Evolutionary conservation across 495 filamentous ascomycete species (phyloP).

Genomic region (Podospora conica): DNA sequence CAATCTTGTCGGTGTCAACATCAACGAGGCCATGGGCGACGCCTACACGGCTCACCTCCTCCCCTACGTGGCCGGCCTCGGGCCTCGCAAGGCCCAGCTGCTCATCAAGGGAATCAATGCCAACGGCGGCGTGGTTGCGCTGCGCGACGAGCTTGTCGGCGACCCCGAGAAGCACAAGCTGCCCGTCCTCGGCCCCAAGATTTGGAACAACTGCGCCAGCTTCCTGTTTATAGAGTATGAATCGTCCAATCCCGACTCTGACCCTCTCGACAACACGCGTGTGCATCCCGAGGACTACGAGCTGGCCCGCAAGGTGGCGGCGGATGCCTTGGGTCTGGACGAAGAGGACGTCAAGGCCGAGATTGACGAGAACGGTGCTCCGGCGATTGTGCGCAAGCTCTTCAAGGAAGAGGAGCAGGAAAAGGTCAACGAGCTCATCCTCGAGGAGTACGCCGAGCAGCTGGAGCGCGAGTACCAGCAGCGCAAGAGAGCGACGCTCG

Average conservation of each 20-base stretch:
- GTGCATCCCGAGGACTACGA: conserved; percentile 99
- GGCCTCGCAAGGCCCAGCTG: conserved; percentile 82
- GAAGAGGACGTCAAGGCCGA: conserved; percentile 97
- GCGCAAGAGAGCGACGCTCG: conserved; percentile 90
- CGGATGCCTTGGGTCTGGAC: conserved; percentile 90
- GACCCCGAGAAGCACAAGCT: conserved; percentile 68
- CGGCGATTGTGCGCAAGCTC: conserved; percentile 85
- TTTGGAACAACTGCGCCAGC: conserved; percentile 95
- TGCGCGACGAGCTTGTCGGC: conserved; percentile 79
- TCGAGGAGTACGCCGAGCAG: conserved; percentile 96
- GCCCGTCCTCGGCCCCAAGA: conserved; percentile 77
- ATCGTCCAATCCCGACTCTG: conserved; percentile 65
- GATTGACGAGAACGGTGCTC: conserved; percentile 76
- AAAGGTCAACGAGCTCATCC: conserved; percentile 89
- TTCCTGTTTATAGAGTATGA: conserved; percentile 89
- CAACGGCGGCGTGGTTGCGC: conserved; percentile 73
- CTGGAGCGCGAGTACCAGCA: conserved; percentile 87
- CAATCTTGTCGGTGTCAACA: conserved; percentile 88
- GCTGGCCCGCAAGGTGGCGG: conserved; percentile 93
- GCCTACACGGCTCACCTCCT: conserved; percentile 76
- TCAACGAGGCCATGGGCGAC: conserved; percentile 83
- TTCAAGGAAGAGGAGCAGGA: conserved; percentile 88
- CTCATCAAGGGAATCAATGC: conserved; percentile 85
- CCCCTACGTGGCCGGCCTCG: conserved; percentile 86
- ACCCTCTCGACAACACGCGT: conserved; percentile 92